These are phyloP conservation scores for Amaranthus tricolor DNA, from an alignment of 179 eudicot species.

Conservation along the genomic window DNA sequence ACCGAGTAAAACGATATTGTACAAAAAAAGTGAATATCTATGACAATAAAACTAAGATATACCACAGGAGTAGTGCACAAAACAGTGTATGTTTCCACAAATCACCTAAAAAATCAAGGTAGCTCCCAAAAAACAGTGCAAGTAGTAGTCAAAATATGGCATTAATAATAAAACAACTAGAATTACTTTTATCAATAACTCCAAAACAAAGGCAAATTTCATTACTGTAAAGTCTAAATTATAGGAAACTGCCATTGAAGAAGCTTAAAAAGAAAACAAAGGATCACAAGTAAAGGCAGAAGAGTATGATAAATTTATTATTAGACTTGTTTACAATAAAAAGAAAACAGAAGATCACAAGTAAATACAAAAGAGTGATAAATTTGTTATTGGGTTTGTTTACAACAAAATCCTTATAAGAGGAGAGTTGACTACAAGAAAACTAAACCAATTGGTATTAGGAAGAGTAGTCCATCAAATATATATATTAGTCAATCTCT, in stretches of 20 bases:
- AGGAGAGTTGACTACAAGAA: no score
- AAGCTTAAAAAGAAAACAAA: not conserved
- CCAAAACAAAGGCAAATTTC: constrained; percentile 5
- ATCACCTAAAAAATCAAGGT: not conserved
- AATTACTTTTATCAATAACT: not conserved
- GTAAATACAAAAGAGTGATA: constrained; percentile 8
- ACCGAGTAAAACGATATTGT: no score
- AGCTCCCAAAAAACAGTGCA: no score
- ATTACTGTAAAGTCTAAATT: not conserved
- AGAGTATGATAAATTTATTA: not conserved
- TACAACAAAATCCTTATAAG: no score
- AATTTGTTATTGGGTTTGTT: not conserved
- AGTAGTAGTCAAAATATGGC: no score
- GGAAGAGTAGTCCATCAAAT: no score
- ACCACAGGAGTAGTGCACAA: not conserved
- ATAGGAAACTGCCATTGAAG: constrained; percentile 3
- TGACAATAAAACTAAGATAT: not conserved
- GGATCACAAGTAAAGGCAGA: constrained; percentile 21
- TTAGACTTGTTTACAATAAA: not conserved
- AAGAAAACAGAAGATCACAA: constrained; percentile 12
- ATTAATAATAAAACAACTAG: not conserved
- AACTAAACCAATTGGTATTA: no score
- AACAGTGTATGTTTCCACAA: not conserved
- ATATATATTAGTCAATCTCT: no score
- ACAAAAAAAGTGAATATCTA: no score